Base-by-base conservation (phyloP, 1,139 yeast genomes). In the Yamadazyma aaseri region DNA sequence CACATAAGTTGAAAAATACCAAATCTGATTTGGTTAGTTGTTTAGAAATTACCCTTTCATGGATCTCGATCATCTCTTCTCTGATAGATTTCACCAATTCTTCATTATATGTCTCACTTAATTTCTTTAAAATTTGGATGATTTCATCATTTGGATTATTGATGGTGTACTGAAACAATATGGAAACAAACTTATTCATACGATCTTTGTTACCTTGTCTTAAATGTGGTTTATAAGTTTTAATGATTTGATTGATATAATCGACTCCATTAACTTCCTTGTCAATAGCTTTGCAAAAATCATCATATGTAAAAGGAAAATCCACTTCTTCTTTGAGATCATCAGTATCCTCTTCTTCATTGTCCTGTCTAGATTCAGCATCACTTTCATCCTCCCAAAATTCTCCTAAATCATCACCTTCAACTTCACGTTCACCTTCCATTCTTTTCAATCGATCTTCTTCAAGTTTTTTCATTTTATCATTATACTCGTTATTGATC, bases 181-280 rank as follows among this genome's bases (percentile, higher is more conserved):
- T 73, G 3, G 76, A 71, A 3, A 85, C 75, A 51, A 92, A 84
- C 8, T 53, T 55, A 24, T 81, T 83, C 51, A 86, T 65, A 51
- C 76, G 81, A 38, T 79, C 86, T 55, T 87, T 89, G 55, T 92
- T 89, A 1, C 95, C 97, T 37, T 71, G 76, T 4, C 86, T 86
- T 34, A 86, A 66, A 46, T 81, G 77, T 10, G 97, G 96, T 42
- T 85, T 89, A 56, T 82, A 79, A 0, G 68, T 55, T 32, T 72
- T 73, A 37, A 86, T 62, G 28, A 89, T 72, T 35, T 73, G 70
- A 36, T 74, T 73, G 22, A 86, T 65, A 28, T 73, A 65, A 1
- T 67, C 66, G 11, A 67, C 49, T 1, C 58, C 51, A n/a, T 58
- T 54, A 12, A 34, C 30, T 32, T 49, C 43, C 1, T 51, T 49